Conservation (phyloP, 2,329 filamentous ascomycete species). For the Rugonectria rugulosa region DNA sequence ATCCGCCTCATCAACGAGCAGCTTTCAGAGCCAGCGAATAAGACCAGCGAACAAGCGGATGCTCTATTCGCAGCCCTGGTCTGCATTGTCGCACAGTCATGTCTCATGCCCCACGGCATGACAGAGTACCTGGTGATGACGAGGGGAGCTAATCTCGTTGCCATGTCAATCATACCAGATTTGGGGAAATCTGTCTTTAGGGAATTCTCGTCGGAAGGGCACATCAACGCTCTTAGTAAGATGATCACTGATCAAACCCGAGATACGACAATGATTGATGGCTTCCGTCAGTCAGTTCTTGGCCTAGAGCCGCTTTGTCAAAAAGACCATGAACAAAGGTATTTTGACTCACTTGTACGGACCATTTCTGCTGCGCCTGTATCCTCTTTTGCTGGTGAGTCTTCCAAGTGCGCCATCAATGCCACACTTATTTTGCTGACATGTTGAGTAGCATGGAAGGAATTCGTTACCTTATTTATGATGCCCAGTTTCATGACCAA, state of each 20-base stretch:
- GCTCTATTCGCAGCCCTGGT: slow-evolving; percentile 46
- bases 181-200: slow-evolving; percentile 33
- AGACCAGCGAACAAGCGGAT: slow-evolving; percentile 43
- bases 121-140: slow-evolving; percentile 47
- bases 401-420: background rate
- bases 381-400: slow-evolving; percentile 31
- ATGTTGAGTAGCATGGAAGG: slow-evolving; percentile 36
- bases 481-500: slow-evolving; percentile 29
- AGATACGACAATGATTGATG: slow-evolving; percentile 26
- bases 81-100: slow-evolving; percentile 46
- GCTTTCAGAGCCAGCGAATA: slow-evolving; percentile 33
- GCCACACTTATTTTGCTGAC: too few relatives aligned
- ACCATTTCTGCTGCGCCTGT: slow-evolving; percentile 19
- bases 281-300: slow-evolving; percentile 28
- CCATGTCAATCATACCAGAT: slow-evolving; percentile 29
- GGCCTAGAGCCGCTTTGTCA: slow-evolving; percentile 27
- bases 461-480: slow-evolving; percentile 32
- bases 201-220: slow-evolving; percentile 34
- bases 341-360: slow-evolving; percentile 25
- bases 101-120: slow-evolving; percentile 48
- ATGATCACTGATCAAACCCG: slow-evolving; percentile 34
- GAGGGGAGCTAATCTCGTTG: slow-evolving; percentile 40
- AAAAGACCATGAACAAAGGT: slow-evolving; percentile 25
- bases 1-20: slow-evolving; percentile 47
- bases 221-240: slow-evolving; percentile 32